phyloP scores from a whole-genome alignment of 768 basidiomycete genomes.

The Clitopilus passeckerianus region DNA sequence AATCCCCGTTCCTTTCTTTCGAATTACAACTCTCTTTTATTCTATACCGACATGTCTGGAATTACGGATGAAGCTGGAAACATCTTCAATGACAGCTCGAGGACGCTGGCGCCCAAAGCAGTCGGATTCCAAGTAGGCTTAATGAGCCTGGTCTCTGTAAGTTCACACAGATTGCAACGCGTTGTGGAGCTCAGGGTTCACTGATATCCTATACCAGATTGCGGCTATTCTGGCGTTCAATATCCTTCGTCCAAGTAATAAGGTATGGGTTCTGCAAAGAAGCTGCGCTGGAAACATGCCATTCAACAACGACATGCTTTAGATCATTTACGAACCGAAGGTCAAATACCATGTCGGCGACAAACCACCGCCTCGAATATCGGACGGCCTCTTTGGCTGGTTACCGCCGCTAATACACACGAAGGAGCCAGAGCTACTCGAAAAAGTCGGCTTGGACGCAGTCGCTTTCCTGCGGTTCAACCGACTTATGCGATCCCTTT shows the following conservation, averaged over 20 bases:
- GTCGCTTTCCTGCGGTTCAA: conserved; percentile 90
- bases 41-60: conserved; percentile 23
- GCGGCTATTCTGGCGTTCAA: conserved; percentile 77
- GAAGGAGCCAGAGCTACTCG: conserved; percentile 84
- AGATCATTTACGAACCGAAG: conserved; percentile 93
- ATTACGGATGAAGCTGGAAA: conserved; percentile 31
- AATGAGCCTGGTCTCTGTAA: conserved; percentile 70
- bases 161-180: conserved; percentile 17
- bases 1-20: not conserved
- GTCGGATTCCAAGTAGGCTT: conserved; percentile 74
- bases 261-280: conserved; percentile 36
- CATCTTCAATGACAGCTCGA: conserved; percentile 36
- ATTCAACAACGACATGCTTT: conserved; percentile 6
- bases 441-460: conserved; percentile 89
- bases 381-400: conserved; percentile 85
- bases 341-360: conserved; percentile 82
- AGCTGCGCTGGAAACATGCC: not conserved
- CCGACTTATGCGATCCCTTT: conserved; percentile 75
- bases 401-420: conserved; percentile 78
- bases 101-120: conserved; percentile 77
- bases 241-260: conserved; percentile 81
- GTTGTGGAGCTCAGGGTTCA: conserved; percentile 3
- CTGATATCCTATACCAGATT: conserved; percentile 30
- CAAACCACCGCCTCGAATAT: conserved; percentile 77
- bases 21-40: conserved; percentile 2